Percentiles rank a stretch among this genome's conserved stretches.
Evolutionary conservation across 805 yeast species (phyloP).

Genomic region (Saccharomyces mikatae): DNA sequence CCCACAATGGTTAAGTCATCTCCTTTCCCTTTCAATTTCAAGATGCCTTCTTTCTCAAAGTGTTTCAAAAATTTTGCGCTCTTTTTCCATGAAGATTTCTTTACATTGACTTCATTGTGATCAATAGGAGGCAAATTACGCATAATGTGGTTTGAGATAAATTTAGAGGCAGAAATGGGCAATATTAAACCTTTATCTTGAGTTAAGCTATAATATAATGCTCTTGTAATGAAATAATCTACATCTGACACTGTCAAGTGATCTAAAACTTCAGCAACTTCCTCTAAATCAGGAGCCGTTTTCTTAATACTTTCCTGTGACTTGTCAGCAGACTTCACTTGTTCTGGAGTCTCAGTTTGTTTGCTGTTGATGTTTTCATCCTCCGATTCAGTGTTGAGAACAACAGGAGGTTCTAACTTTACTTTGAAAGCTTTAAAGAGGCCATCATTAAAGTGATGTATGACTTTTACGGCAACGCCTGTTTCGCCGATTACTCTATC

Average conservation of each 20-base stretch:
- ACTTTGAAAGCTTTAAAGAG: conserved; percentile 44
- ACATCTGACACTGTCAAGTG: conserved; percentile 52
- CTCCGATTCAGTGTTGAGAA: conserved; percentile 10
- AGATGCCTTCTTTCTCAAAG: conserved; percentile 67
- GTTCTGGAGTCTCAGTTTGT: conserved; percentile 3
- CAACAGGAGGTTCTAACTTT: conserved; percentile 37
- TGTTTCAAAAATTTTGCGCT: conserved; percentile 76
- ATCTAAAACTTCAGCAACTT: conserved; percentile 33
- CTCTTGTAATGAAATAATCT: conserved; percentile 65
- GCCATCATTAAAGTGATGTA: conserved; percentile 64
- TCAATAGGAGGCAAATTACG: conserved; percentile 69
- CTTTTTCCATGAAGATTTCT: conserved; percentile 85
- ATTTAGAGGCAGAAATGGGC: conserved; percentile 67
- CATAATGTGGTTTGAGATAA: conserved; percentile 62
- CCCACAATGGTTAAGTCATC: conserved; percentile 61
- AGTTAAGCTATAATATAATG: conserved; percentile 63
- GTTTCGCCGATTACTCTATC: conserved; percentile 47
- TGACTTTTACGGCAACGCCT: conserved; percentile 72
- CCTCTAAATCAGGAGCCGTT: conserved; percentile 11
- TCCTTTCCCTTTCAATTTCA: conserved; percentile 74
- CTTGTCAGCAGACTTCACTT: conserved; percentile 2
- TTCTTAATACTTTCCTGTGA: conserved; percentile 5
- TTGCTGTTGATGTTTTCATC: conserved; percentile 5
- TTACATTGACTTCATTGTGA: conserved; percentile 46
- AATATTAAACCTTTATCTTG: conserved; percentile 41